Evolutionary conservation across 139 green algal species (phyloP).

Genomic region (Asterochloris sp.): DNA sequence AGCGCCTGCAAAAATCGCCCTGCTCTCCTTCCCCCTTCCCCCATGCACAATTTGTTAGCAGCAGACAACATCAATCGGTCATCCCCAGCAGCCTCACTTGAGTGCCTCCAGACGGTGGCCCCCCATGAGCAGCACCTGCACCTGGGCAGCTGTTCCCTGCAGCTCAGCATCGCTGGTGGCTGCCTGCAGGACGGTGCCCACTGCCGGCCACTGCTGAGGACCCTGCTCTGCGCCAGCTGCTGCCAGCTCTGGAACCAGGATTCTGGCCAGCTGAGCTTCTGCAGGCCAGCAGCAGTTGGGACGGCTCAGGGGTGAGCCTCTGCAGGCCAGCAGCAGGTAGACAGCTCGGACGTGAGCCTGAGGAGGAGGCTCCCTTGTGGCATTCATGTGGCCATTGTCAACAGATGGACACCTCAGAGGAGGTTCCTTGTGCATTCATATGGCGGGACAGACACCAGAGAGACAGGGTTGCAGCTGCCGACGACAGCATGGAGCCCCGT

Average conservation of each 20-base stretch:
- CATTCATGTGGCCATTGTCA: too few relatives aligned
- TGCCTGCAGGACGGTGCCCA: conserved; percentile 10
- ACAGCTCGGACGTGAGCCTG: too few relatives aligned
- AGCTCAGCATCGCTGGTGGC: background rate
- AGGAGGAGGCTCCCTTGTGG: too few relatives aligned
- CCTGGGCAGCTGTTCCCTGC: conserved; percentile 25
- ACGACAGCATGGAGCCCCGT: too few relatives aligned
- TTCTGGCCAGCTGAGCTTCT: conserved; percentile 8
- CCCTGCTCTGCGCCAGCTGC: background rate
- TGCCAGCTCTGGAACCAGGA: background rate
- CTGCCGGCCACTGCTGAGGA: background rate
- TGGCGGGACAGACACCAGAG: too few relatives aligned
- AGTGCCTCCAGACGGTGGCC: conserved; percentile 49
- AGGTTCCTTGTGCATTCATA: too few relatives aligned
- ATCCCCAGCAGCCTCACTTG: conserved; percentile 7
- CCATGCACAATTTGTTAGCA: too few relatives aligned
- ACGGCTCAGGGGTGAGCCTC: background rate
- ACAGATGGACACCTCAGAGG: too few relatives aligned
- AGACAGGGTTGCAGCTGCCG: too few relatives aligned
- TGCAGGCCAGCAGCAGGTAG: too few relatives aligned
- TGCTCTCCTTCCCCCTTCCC: too few relatives aligned
- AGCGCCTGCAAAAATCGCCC: too few relatives aligned
- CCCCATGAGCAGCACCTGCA: conserved; percentile 58
- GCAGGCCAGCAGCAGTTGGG: background rate
- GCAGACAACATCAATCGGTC: background rate